A percentile compares a stretch with the other conserved stretches of the same genome.
These are phyloP conservation scores for Fusarium armeniacum DNA, from an alignment of 2,329 filamentous ascomycete genomes.

Conservation along the genomic window DNA sequence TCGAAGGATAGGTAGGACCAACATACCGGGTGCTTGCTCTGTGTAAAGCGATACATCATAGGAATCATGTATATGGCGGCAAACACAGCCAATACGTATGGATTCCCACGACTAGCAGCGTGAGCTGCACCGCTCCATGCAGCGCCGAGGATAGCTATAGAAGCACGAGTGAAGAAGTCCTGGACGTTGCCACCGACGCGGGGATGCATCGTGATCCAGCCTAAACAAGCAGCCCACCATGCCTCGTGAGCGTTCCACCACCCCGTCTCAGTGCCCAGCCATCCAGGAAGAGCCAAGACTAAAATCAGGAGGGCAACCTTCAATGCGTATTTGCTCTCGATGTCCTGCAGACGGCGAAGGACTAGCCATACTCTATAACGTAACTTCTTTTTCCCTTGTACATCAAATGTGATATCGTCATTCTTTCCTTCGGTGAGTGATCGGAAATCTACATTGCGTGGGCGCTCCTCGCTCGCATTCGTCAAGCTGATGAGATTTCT, in stretches of 20 bases:
- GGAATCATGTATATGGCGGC: conserved; percentile 70
- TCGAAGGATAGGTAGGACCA: no score
- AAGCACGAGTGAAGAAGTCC: conserved; percentile 66
- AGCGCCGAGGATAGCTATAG: conserved; percentile 65
- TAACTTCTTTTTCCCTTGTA: conserved; percentile 52
- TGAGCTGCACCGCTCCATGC: conserved; percentile 68
- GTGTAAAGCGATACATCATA: conserved; percentile 70
- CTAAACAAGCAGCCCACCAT: conserved; percentile 72
- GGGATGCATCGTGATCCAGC: conserved; percentile 66
- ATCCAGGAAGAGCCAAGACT: conserved; percentile 67
- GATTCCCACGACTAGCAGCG: conserved; percentile 65
- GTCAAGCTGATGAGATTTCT: conserved; percentile 60
- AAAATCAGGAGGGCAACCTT: conserved; percentile 68
- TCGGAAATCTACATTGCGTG: conserved; percentile 41
- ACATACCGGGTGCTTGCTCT: conserved; percentile 66
- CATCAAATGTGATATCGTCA: conserved; percentile 49
- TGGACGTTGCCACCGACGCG: conserved; percentile 70
- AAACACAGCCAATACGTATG: conserved; percentile 68
- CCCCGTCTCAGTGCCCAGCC: conserved; percentile 58
- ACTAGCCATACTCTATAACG: conserved; percentile 65
- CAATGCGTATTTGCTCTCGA: conserved; percentile 69
- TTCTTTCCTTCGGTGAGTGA: conserved; percentile 45
- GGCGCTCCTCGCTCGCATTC: conserved; percentile 55
- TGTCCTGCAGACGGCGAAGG: conserved; percentile 68
- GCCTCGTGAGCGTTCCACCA: conserved; percentile 70